Evolutionary conservation across 345 rosid species (phyloP).

Genomic region (Bruguiera parviflora): DNA sequence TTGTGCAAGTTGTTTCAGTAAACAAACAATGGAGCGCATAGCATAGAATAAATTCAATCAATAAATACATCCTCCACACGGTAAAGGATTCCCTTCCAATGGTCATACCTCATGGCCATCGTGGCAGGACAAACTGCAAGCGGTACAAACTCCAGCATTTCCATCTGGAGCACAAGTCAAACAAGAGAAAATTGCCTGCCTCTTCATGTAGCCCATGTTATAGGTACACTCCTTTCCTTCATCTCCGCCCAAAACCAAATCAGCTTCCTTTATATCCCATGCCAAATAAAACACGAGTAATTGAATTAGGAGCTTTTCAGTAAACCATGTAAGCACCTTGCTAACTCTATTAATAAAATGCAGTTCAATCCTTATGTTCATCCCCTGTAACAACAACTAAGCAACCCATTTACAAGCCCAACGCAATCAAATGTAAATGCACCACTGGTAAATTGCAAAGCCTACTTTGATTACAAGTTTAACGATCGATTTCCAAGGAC

Average conservation of each 20-base stretch:
- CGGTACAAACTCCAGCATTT: slow-evolving; percentile 92
- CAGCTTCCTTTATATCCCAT: slow-evolving; percentile 58
- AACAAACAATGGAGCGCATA: neutral
- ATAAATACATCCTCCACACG: neutral
- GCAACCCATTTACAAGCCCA: no score
- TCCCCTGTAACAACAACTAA: no score
- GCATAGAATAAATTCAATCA: neutral
- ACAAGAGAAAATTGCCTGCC: slow-evolving; percentile 95
- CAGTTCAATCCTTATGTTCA: no score
- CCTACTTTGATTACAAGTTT: no score
- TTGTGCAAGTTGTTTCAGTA: neutral
- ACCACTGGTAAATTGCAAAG: no score
- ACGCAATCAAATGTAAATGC: no score
- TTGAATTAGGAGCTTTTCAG: neutral
- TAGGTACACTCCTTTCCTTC: slow-evolving; percentile 96
- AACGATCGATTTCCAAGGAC: no score
- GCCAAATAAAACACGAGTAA: neutral
- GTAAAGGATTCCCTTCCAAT: neutral
- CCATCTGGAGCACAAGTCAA: slow-evolving; percentile 89
- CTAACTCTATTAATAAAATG: no score
- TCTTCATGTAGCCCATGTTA: slow-evolving; percentile 75
- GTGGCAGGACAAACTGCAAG: slow-evolving; percentile 91
- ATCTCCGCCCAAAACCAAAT: slow-evolving; percentile 97
- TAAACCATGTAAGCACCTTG: no score
- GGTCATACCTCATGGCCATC: slow-evolving; percentile 88